Evolutionary conservation across 768 basidiomycete species (phyloP), one percentile per base, ranked within the genome.

Genomic region (Hygrocybe punicea): DNA sequence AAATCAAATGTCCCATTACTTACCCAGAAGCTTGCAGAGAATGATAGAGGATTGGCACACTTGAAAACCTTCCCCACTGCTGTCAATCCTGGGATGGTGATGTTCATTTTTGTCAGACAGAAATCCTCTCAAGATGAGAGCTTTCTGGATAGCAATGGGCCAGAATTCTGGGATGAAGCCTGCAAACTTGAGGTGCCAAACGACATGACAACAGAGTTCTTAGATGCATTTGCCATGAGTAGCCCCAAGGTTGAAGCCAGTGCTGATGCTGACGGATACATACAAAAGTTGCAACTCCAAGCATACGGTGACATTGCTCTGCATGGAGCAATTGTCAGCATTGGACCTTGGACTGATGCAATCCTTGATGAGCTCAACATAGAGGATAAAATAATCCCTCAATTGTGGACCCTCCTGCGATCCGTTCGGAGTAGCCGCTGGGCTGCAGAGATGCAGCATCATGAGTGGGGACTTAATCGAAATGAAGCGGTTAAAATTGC

Each of bases 251-350:
- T 2, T 13, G 4, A 29, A 4, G n/a, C 29, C 29, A 29, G 29
- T 8, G 8, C 29, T 8, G 8, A 29, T 29, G 29, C 29, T 8
- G 29, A 29, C 29, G 29, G 8, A 29, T 8, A 29, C 8, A 8
- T 29, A 8, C 29, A 29, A n/a, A n/a, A n/a, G 29, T 29, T 8
- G 8, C 29, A 8, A 8, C 29, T 29, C 29, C 4, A 29, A 8
- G 21, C 48, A 21, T 24, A 13, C 5, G 33, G 36, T 16, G 50
- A 50, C 29, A 24, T 24, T 16, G 29, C 50, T 13, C 29, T 25
- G n/a, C 50, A 51, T 51, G 50, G 50, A 5, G 24, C 21, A 17
- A 19, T 51, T 17, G 17, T 51, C 50, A 51, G 50, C 24, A 51
- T 51, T 37, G 50, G 50, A 13, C 50, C 25, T 33, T 5, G 33